Base-by-base conservation (phyloP, 2,329 filamentous ascomycete genomes). In the Graphilbum sp. region DNA sequence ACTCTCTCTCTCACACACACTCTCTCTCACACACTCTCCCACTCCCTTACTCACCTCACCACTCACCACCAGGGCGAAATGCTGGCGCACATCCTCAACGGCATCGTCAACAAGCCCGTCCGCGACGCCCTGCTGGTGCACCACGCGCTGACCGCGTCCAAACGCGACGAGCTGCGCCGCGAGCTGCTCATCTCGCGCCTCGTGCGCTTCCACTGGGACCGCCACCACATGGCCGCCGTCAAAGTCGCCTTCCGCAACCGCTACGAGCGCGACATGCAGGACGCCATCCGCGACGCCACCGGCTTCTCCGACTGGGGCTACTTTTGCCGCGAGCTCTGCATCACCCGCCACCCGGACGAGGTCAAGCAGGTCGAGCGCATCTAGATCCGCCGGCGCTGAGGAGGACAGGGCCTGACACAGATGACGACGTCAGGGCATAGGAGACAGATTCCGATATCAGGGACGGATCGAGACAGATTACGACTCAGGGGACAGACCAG, bases 1-100 rank as follows among this genome's bases (percentile, higher is more conserved):
- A 18, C 37, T 25, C 18, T 32, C 13, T 5, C 7, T 17, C 3
- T 35, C 24, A 19, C 23, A 5, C n/a, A n/a, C 20, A 3, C 15
- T 30, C 18, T 18, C 18, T 36, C 35, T 41, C 32, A 35, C 29
- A 17, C 20, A 18, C 37, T 25, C 18, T 32, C 13, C 17, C 6
- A 6, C 21, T 24, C 11, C 21, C 11, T 24, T 24, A 24, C 21
- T 24, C 6, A 24, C 21, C 23, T 25, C 13, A 15, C 11, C n/a
- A n/a, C n/a, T n/a, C n/a, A n/a, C n/a, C n/a, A n/a, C 15, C 43
- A 95, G 87, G 90, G 90, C 46, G 90, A 98, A 62, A 76, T 93
- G 17, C 75, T 96, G 29, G 84, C 86, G 0, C 90, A 96, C 58
- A 84, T 96, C 49, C 78, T 98, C 52, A 95, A 96, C 60, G 90